Evolutionary conservation across 83 land plant species (phyloP), one percentile per base, ranked within the genome.

Genomic region (Picea engelmannii): DNA sequence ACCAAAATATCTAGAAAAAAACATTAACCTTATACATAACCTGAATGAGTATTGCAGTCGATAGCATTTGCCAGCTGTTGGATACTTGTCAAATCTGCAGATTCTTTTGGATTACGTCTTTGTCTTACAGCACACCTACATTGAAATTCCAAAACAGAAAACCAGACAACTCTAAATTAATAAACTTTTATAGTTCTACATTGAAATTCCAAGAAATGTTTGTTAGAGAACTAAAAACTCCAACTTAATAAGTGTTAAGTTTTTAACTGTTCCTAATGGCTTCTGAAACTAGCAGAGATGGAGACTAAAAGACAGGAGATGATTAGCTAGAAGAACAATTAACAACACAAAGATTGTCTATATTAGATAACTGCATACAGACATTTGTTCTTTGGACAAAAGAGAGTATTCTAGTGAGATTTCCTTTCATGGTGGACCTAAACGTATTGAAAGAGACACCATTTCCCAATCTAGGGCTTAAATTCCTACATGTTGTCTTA

Each of bases 81-180:
- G 82, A 94, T 82, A 82, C 95, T 91, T 40, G 97, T 87, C 42
- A 95, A 84, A 86, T 94, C 99, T 67, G 95, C 94, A 85, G 90
- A 84, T 81, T 94, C 96, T 76, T 90, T 96, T 40, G 92, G 94
- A 79, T 98, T 95, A 52, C 98, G 88, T 81, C 99, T 91, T 84
- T 92, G 93, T 83, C 91, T 85, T 27, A 98, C 90, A 84, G 91
- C 83, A 84, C 84, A 91, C 87, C 99, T 96, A 79, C 49, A 84
- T 84, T 35, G 42, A 47, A 62, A 52, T 21, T 62, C 3, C 31
- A 66, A 66, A 55, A n/a, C 42, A 66, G 24, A 20, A 6, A 47
- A 21, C 21, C 18, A 55, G 20, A 55, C 59, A 55, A 55, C 59
- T 55, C 59, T 55, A 55, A 12, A 55, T 55, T 55, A 55, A 55